phyloP scores from a whole-genome alignment of 2,329 filamentous ascomycete genomes.

The Atkinsonella texensis region DNA sequence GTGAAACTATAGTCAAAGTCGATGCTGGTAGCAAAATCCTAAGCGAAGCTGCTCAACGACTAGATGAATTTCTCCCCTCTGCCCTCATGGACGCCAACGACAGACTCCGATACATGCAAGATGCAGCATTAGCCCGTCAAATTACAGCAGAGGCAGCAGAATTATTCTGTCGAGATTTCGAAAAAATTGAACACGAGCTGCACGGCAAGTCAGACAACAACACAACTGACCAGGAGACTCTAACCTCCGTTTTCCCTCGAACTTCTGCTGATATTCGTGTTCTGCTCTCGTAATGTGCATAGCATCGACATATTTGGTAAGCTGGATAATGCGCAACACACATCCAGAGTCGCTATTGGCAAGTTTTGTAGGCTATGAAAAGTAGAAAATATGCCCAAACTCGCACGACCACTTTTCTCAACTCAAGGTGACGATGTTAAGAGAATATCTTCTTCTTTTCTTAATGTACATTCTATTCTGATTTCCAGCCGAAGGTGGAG shows the following conservation, averaged over 20 bases:
- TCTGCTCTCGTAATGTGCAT: conserved; percentile 32
- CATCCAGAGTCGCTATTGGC: neutral
- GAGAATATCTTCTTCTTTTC: too few species aligned
- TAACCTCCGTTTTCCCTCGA: conserved; percentile 38
- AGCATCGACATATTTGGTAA: neutral
- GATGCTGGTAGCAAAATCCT: conserved; percentile 42
- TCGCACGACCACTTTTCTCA: too few species aligned
- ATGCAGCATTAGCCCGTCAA: conserved; percentile 56
- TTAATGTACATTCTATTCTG: too few species aligned
- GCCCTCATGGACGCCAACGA: conserved; percentile 87
- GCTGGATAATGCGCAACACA: neutral
- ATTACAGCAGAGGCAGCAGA: conserved; percentile 77
- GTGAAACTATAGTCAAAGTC: conserved; percentile 16
- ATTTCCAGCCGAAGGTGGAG: too few species aligned
- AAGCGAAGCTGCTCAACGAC: conserved; percentile 54
- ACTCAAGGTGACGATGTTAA: too few species aligned
- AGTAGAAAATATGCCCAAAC: too few species aligned
- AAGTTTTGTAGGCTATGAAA: neutral
- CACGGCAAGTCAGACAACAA: conserved; percentile 26
- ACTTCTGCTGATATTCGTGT: conserved; percentile 50
- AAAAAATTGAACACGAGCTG: conserved; percentile 40
- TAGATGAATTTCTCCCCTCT: conserved; percentile 87
- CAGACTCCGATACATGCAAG: conserved; percentile 62
- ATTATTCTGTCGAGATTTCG: conserved; percentile 77
- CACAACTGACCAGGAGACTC: conserved; percentile 13